Percentiles rank a stretch among this genome's conserved stretches.
phyloP scores from a whole-genome alignment of 768 basidiomycete genomes.

The Pulveroboletus sp. region DNA sequence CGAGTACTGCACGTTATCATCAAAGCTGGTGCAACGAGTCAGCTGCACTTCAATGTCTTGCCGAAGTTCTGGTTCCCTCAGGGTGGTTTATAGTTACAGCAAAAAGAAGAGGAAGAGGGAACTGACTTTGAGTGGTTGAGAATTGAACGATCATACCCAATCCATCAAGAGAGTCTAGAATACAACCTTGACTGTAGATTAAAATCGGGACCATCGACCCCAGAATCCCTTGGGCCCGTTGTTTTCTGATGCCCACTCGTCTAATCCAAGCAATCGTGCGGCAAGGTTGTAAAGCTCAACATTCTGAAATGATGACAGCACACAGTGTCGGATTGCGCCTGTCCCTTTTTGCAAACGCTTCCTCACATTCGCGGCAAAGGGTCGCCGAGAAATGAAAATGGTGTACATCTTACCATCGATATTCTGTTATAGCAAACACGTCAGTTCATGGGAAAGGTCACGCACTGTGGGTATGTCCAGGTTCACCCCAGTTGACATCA shows the following conservation, averaged over 20 bases:
- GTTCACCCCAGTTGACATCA: slow-evolving; percentile 64
- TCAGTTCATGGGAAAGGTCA: background rate
- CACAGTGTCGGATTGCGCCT: slow-evolving; percentile 38
- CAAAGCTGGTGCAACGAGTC: background rate
- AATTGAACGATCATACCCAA: background rate
- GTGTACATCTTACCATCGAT: too few relatives aligned
- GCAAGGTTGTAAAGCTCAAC: slow-evolving; percentile 81
- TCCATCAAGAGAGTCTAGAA: background rate
- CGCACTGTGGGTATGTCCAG: background rate
- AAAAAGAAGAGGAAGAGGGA: background rate
- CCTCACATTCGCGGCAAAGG: slow-evolving; percentile 48
- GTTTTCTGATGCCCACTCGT: slow-evolving; percentile 47
- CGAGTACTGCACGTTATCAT: too few relatives aligned
- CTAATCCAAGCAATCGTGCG: slow-evolving; percentile 64
- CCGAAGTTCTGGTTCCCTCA: too few relatives aligned
- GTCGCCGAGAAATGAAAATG: slow-evolving; percentile 85
- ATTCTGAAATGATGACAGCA: slow-evolving; percentile 76
- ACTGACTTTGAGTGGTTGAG: background rate
- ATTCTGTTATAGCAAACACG: slow-evolving; percentile 41
- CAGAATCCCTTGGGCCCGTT: slow-evolving; percentile 81
- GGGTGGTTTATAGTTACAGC: too few relatives aligned
- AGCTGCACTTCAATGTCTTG: background rate
- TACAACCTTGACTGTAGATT: background rate
- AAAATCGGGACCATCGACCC: slow-evolving; percentile 46
- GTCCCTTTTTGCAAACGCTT: background rate